Percentiles rank a stretch among this genome's conserved stretches.
Evolutionary conservation across 1,284 basidiomycete species (phyloP).

Genomic region (Mycena citricolor): DNA sequence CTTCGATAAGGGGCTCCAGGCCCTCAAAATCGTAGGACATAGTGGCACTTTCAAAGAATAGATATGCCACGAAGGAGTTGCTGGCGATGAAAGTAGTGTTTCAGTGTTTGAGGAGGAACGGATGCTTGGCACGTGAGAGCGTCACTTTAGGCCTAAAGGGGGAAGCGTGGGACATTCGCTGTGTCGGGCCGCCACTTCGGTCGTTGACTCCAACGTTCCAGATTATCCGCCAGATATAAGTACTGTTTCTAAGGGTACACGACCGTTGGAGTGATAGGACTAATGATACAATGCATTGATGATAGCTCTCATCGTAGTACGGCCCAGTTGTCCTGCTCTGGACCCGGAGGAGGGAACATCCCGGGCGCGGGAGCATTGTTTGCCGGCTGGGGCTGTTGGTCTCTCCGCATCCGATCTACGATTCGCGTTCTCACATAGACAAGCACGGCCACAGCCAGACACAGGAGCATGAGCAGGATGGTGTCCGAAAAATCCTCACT

Average conservation of each 20-base stretch:
- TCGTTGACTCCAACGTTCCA: no score
- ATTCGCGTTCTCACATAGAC: constrained; percentile 73
- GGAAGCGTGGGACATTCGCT: no score
- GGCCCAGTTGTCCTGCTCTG: constrained; percentile 65
- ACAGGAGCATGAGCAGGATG: constrained; percentile 65
- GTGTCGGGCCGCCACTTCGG: no score
- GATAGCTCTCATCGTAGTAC: constrained; percentile 46
- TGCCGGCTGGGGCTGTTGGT: constrained; percentile 40
- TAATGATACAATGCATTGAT: constrained; percentile 19
- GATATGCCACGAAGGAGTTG: no score
- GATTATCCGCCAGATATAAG: no score
- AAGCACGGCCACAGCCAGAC: constrained; percentile 62
- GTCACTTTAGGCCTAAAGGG: no score
- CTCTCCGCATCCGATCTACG: constrained; percentile 63
- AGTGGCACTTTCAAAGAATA: no score
- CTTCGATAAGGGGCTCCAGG: constrained; percentile 59
- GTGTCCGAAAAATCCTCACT: constrained; percentile 72
- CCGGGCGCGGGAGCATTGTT: constrained; percentile 33
- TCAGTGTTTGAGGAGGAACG: no score
- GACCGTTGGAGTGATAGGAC: no score
- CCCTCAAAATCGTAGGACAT: constrained; percentile 47
- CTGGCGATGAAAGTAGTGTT: no score
- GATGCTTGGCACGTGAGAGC: no score
- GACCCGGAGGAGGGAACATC: constrained; percentile 60
- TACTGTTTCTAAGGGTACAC: no score